Base-by-base conservation (phyloP, 2,329 filamentous ascomycete species). In the Aspergillus cejpii region DNA sequence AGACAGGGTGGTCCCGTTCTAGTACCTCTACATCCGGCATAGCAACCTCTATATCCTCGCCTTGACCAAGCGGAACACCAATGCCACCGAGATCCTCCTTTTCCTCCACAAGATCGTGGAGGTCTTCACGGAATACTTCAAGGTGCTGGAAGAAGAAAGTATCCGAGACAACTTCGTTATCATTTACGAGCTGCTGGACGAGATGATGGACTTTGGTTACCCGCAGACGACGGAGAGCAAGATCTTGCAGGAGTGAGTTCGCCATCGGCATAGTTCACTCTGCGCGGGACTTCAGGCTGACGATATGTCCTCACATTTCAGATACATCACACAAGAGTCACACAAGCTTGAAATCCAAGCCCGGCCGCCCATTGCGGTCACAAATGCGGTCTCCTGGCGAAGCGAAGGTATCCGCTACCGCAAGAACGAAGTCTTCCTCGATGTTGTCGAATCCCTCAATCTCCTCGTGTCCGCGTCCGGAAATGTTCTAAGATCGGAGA, bases 201-300 rank as follows among this genome's bases (percentile, higher is more conserved):
- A 98, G 75, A 98, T 98, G 92, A 98, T 98, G 92, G 92, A 98
- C 71, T 98, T 98, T 75, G 92, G 92, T 52, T 96, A 98, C 68
- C 92, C 92, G 5, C 92, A 98, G 69, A 98, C 92, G 7, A 98
- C 92, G 55, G 92, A 98, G 70, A 87, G 82, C 67, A 98, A 98
- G 79, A 98, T 98, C 66, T 74, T 98, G 49, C 92, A 98, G 70
- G 92, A 98, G 74, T 81, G 72, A 58, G 68, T 45, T n/a, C 41
- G 28, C 31, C 33, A 19, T 14, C 4, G 37, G 24, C 33, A 14
- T 14, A 14, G 21, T 31, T 17, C 27, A 11, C 27, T 8, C 39
- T 27, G 10, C 34, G 10, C 10, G 28, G 33, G 23, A 43, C 24
- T 40, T 40, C 20, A 45, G 43, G 24, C 41, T 34, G 31, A 27